Percentiles rank a stretch among this genome's conserved stretches.
These are phyloP conservation scores for Candida nonsorbophila DNA, from an alignment of 805 yeast genomes.

Conservation along the genomic window DNA sequence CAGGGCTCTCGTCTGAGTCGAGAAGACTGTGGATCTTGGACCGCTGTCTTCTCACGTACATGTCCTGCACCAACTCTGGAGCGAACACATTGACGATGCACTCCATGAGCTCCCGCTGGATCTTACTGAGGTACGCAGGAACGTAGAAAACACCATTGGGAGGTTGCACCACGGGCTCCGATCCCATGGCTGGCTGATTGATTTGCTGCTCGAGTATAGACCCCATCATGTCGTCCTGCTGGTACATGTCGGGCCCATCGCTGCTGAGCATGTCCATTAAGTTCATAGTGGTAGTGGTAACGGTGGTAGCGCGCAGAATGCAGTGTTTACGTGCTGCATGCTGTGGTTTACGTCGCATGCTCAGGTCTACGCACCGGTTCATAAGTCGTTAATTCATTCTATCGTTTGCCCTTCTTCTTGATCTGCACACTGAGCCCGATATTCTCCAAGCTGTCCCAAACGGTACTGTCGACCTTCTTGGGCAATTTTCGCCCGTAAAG, in stretches of 20 bases:
- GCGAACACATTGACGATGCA: conserved; percentile 24
- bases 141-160: conserved; percentile 22
- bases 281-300: conserved; percentile 20
- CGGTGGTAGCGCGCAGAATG: not conserved
- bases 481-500: conserved; percentile 91
- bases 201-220: conserved; percentile 6
- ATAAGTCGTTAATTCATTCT: conserved; percentile 1
- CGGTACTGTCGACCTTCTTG: conserved; percentile 51
- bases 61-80: conserved; percentile 18
- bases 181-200: not conserved
- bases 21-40: conserved; percentile 35
- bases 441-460: conserved; percentile 75
- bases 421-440: conserved; percentile 36
- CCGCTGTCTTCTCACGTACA: conserved; percentile 16
- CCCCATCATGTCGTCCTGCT: conserved; percentile 8
- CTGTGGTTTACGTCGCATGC: not conserved
- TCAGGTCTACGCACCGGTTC: not conserved
- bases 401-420: conserved; percentile 26
- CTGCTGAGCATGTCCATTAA: conserved; percentile 34
- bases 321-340: not conserved
- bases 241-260: conserved; percentile 20
- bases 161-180: conserved; percentile 10
- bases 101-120: conserved; percentile 32
- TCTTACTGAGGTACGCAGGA: conserved; percentile 27
- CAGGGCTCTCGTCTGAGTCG: conserved; percentile 14